Percentiles rank a stretch among this genome's conserved stretches.
Evolutionary conservation across 257 asterid species (phyloP).

Genomic region (Scutellaria barbata): DNA sequence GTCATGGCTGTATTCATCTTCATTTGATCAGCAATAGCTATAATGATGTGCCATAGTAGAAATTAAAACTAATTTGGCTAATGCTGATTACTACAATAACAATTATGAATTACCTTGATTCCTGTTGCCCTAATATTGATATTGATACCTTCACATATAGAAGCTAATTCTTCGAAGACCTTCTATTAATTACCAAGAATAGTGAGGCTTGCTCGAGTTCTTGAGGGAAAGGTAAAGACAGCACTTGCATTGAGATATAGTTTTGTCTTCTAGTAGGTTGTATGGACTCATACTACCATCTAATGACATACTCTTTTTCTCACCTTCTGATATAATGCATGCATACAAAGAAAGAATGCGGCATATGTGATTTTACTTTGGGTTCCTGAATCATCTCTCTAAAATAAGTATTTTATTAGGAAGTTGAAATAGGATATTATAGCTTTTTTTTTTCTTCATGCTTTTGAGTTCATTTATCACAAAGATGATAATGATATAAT

Average conservation of each 20-base stretch:
- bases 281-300: background rate
- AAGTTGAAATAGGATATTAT: background rate
- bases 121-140: conserved; percentile 1
- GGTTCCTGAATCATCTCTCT: background rate
- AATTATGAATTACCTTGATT: background rate
- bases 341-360: background rate
- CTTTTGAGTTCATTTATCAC: too few relatives aligned
- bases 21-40: conserved; percentile 13
- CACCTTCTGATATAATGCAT: conserved; percentile 6
- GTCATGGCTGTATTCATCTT: background rate
- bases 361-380: background rate
- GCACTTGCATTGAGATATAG: background rate
- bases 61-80: background rate
- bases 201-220: conserved; percentile 13
- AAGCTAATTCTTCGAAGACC: background rate
- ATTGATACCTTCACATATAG: background rate
- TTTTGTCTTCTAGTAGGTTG: background rate
- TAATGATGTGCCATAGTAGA: background rate
- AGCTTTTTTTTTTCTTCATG: too few relatives aligned
- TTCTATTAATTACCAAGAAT: conserved; percentile 5
- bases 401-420: background rate
- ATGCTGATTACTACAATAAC: background rate
- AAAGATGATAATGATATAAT: too few relatives aligned
- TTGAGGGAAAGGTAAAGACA: conserved; percentile 12
- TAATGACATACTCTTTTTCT: background rate